Percentiles rank a stretch among this genome's conserved stretches.
These are phyloP conservation scores for Apiotrichum akiyoshidainum DNA, from an alignment of 1,284 basidiomycete genomes.

Conservation along the genomic window DNA sequence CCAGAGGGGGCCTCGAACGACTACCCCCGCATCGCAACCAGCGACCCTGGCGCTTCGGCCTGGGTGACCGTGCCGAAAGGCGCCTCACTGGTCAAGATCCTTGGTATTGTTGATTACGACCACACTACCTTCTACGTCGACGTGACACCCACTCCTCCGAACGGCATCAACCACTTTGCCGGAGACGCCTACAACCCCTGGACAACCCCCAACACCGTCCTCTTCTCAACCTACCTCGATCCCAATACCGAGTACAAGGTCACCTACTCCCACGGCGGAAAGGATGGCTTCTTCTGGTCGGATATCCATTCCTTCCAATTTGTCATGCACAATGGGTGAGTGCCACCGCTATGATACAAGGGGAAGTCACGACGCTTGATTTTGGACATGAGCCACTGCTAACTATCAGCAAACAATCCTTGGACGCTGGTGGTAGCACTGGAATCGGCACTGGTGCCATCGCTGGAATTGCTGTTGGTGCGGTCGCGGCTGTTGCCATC, in stretches of 20 bases:
- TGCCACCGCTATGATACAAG: background rate
- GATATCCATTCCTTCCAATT: background rate
- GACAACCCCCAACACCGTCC: background rate
- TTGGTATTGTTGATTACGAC: background rate
- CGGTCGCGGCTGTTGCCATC: slow-evolving; percentile 9
- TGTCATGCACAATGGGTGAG: background rate
- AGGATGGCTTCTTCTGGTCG: background rate
- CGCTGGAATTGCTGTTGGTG: slow-evolving; percentile 20
- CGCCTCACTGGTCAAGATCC: background rate
- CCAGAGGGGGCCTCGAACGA: too few species aligned
- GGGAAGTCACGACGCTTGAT: too few species aligned
- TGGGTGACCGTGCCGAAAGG: background rate
- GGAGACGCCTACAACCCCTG: background rate
- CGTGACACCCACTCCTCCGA: background rate
- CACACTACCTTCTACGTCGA: background rate
- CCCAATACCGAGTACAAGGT: background rate
- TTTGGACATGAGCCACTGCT: too few species aligned
- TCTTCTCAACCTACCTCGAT: background rate
- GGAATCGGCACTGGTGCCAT: slow-evolving; percentile 16
- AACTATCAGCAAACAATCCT: too few species aligned
- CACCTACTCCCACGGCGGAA: background rate
- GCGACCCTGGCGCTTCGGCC: background rate
- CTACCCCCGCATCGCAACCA: background rate
- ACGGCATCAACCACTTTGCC: background rate
- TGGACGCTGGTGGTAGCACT: background rate